Evolutionary conservation across 805 yeast species (phyloP).

Genomic region (Kazachstania bromeliacearum): DNA sequence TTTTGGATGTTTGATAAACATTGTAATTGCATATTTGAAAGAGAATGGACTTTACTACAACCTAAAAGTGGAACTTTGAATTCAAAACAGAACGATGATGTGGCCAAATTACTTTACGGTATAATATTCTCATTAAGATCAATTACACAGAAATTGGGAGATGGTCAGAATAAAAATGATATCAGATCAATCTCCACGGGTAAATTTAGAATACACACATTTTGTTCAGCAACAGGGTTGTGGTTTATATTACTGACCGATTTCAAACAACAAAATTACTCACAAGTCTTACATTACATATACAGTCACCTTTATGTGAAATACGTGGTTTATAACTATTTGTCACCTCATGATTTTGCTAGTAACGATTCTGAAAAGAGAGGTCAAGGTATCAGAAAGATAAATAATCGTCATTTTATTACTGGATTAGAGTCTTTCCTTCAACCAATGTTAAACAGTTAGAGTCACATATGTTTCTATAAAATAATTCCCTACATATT

Average conservation of each 20-base stretch:
- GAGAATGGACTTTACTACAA: slow-evolving; percentile 51
- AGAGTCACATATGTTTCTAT: no score
- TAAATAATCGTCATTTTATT: slow-evolving; percentile 23
- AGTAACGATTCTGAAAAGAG: slow-evolving; percentile 21
- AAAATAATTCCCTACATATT: slow-evolving; percentile 11
- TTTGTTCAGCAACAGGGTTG: slow-evolving; percentile 70
- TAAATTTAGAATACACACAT: slow-evolving; percentile 67
- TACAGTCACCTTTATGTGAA: slow-evolving; percentile 27
- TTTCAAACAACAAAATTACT: slow-evolving; percentile 27
- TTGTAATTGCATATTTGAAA: slow-evolving; percentile 75
- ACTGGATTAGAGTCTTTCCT: slow-evolving; percentile 23
- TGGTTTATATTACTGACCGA: slow-evolving; percentile 72
- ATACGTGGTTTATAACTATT: slow-evolving; percentile 22
- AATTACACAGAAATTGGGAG: slow-evolving; percentile 48
- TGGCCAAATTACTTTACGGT: slow-evolving; percentile 79
- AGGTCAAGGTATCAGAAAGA: slow-evolving; percentile 28
- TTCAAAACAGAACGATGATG: slow-evolving; percentile 52
- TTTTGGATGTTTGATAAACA: slow-evolving; percentile 90
- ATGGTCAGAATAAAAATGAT: slow-evolving; percentile 27
- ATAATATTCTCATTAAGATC: slow-evolving; percentile 70
- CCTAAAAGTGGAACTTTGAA: slow-evolving; percentile 32
- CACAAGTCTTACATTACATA: slow-evolving; percentile 24
- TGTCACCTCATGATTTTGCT: slow-evolving; percentile 28
- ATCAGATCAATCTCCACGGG: slow-evolving; percentile 49
- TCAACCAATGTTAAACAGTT: slow-evolving; percentile 22